Conservation (phyloP, 257 asterid genomes). For the Gentiana straminea region DNA sequence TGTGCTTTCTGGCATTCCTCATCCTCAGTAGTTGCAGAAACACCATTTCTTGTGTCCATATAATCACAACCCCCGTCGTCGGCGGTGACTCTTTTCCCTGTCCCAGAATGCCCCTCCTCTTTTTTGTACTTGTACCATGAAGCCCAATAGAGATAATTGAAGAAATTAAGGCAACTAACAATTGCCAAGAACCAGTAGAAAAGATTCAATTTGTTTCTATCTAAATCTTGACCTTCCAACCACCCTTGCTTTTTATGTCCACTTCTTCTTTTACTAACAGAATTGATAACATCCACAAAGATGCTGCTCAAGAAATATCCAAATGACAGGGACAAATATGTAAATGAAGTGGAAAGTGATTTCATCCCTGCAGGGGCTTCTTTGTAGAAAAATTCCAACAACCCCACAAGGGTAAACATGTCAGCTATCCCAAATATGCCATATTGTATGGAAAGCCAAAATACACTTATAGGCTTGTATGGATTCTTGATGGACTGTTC, state of each 20-base stretch:
- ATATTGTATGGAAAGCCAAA: conserved; percentile 58
- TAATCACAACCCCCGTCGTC: too few relatives aligned
- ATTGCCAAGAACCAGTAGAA: conserved; percentile 77
- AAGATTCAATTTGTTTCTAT: conserved; percentile 38
- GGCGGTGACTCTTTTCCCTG: background rate
- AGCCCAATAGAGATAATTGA: conserved; percentile 59
- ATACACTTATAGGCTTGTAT: conserved; percentile 37
- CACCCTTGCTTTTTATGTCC: conserved; percentile 48
- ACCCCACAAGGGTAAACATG: conserved; percentile 71
- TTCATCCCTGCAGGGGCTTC: conserved; percentile 77
- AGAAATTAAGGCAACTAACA: conserved; percentile 50
- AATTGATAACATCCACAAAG: conserved; percentile 44
- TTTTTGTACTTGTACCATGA: conserved; percentile 51
- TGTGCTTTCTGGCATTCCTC: too few relatives aligned
- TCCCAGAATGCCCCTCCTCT: conserved; percentile 4
- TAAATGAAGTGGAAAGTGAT: conserved; percentile 67
- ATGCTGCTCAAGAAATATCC: conserved; percentile 66
- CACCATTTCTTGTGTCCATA: background rate
- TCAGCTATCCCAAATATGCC: conserved; percentile 72
- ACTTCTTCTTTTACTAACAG: conserved; percentile 26
- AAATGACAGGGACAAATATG: conserved; percentile 50
- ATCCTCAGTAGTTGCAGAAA: background rate
- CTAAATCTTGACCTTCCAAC: conserved; percentile 50
- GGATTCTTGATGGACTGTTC: conserved; percentile 31
- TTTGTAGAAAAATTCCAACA: conserved; percentile 65